Evolutionary conservation across 371 early-diverging fungal species (phyloP), one percentile per base, ranked within the genome.

Genomic region (Mortierella sp.): DNA sequence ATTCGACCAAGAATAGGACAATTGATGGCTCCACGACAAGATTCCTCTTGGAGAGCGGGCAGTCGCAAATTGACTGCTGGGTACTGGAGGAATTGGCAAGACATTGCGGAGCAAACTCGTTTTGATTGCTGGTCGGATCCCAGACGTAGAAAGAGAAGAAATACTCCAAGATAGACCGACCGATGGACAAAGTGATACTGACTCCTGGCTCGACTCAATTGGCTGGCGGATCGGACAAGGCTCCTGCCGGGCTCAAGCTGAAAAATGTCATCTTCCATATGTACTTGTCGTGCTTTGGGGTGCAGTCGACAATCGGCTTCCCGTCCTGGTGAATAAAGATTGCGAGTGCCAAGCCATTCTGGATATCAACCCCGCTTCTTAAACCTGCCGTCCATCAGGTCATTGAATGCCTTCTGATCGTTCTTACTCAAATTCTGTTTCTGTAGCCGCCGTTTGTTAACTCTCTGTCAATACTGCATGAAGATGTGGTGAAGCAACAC

Each of bases 161-260:
- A 45, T 74, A 70, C n/a, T 79, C 79, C 10, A 74, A 55, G 8
- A 79, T 10, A 3, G 79, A 79, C 28, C 44, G 79, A 79, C 28
- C 44, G 65, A 52, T 79, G 79, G 45, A 79, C 73, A 38, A 79
- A 79, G 6, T 55, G 79, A 45, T 74, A 55, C 26, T 70, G 68
- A n/a, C 57, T 74, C 21, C 73, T 70, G 11, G 0, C 7, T 8
- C 74, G 79, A n/a, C 1, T 54, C 0, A 78, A 42, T 1, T 57
- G 79, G 44, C 74, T 26, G 21, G 48, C 26, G 26, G 54, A 38
- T 1, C 55, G 73, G 3, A 79, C 50, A 3, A 79, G 55, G 6
- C 16, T 50, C 10, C 19, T 65, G 14, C 16, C 54, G 26, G 13
- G n/a, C 13, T 55, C 70, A 2, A 10, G n/a, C 26, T 19, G 31